Conservation (phyloP, 345 rosid genomes). For the Boechera retrofracta region DNA sequence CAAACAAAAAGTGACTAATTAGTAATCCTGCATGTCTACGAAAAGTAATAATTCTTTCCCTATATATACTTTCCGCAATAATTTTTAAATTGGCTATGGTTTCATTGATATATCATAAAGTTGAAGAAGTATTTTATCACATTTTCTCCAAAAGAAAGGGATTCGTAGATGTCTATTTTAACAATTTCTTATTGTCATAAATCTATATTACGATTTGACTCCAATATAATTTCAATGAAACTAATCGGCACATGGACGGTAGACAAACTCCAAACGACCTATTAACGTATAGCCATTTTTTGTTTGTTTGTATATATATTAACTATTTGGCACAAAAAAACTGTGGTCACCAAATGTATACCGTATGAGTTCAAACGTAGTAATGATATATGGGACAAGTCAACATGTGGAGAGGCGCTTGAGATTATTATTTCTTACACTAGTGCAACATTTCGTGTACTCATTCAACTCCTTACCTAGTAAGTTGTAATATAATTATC, state of each 20-base stretch:
- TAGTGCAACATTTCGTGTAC: slow-evolving; percentile 24
- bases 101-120: background rate
- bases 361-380: slow-evolving; percentile 24
- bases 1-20: background rate
- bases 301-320: background rate
- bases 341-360: background rate
- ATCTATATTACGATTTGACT: background rate
- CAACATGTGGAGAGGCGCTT: slow-evolving; percentile 33
- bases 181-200: background rate
- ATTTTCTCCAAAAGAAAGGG: background rate
- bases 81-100: background rate
- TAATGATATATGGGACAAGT: slow-evolving; percentile 20
- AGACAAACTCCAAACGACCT: background rate
- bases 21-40: background rate
- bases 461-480: slow-evolving; percentile 28
- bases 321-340: background rate
- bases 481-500: slow-evolving; percentile 25
- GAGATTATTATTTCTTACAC: slow-evolving; percentile 33
- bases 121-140: background rate
- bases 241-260: background rate
- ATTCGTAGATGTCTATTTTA: background rate
- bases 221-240: background rate
- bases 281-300: background rate
- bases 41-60: background rate
- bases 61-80: background rate